Evolutionary conservation across 192 early-diverging fungal species (phyloP).

Genomic region (Linnemannia schmuckeri): DNA sequence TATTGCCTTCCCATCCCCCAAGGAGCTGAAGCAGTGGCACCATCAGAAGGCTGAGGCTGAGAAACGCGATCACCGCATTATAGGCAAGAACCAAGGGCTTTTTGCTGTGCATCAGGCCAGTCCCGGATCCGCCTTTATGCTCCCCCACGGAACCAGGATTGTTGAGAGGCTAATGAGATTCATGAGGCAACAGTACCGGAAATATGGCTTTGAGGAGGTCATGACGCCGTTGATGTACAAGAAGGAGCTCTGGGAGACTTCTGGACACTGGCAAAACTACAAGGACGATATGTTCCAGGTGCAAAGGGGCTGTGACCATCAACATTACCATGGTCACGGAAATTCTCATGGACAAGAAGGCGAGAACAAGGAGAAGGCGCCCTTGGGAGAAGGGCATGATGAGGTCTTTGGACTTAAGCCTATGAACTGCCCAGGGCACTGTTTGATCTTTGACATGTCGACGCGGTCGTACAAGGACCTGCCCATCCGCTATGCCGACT

Average conservation of each 20-base stretch:
- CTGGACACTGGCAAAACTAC: slow-evolving; percentile 98
- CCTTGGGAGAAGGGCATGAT: slow-evolving; percentile 53
- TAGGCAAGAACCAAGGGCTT: slow-evolving; percentile 77
- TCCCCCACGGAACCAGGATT: slow-evolving; percentile 86
- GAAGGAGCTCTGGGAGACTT: slow-evolving; percentile 92
- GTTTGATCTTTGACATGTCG: slow-evolving; percentile 87
- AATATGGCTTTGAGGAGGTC: slow-evolving; percentile 89
- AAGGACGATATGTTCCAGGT: slow-evolving; percentile 93
- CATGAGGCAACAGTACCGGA: slow-evolving; percentile 80
- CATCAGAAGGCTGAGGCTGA: slow-evolving; percentile 64
- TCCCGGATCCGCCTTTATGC: slow-evolving; percentile 81
- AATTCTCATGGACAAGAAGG: slow-evolving; percentile 9
- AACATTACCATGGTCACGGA: slow-evolving; percentile 16
- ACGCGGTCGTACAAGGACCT: slow-evolving; percentile 89
- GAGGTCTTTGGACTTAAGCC: slow-evolving; percentile 91
- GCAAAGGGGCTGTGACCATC: slow-evolving; percentile 57
- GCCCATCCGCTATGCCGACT: slow-evolving; percentile 91
- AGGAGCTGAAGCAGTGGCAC: slow-evolving; percentile 68
- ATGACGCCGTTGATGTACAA: slow-evolving; percentile 94
- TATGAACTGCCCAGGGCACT: slow-evolving; percentile 99
- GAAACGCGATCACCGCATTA: slow-evolving; percentile 75
- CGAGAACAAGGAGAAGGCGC: background rate
- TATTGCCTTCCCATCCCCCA: slow-evolving; percentile 72
- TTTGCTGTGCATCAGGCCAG: slow-evolving; percentile 80
- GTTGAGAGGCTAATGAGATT: slow-evolving; percentile 81